Conservation (phyloP, 352 stramenopile genomes). For the Phytophthora niederhauseri region DNA sequence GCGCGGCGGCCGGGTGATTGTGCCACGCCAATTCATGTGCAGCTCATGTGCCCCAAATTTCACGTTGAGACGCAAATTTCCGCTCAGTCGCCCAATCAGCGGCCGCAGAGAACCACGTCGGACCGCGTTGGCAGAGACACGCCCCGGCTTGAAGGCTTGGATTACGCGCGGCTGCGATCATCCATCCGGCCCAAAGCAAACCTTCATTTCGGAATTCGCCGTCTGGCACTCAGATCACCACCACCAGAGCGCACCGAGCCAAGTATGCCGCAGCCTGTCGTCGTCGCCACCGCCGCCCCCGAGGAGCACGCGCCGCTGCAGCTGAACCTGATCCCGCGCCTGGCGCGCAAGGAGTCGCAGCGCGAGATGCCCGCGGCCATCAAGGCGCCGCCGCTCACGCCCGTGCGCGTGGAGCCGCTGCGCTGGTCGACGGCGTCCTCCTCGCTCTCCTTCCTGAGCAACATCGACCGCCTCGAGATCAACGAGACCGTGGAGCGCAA, state of each 20-base stretch:
- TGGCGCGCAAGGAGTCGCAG: constrained; percentile 31
- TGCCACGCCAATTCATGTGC: not conserved
- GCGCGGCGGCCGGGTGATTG: not conserved
- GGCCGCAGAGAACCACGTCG: constrained; percentile 10
- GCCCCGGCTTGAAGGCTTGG: constrained; percentile 1
- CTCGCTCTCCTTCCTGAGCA: constrained; percentile 53
- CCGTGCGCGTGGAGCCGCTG: constrained; percentile 47
- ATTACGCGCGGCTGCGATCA: constrained; percentile 25
- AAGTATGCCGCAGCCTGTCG: constrained; percentile 28
- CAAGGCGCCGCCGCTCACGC: constrained; percentile 44
- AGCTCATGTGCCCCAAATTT: not conserved
- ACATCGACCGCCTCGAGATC: constrained; percentile 63
- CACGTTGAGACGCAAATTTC: not conserved
- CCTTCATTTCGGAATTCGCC: constrained; percentile 24
- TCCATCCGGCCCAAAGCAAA: too few species aligned
- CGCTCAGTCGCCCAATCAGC: constrained; percentile 2
- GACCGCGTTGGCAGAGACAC: constrained; percentile 30
- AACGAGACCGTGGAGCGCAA: constrained; percentile 45
- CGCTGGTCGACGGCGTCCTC: constrained; percentile 37
- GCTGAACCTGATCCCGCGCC: constrained; percentile 38
- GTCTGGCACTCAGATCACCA: constrained; percentile 3
- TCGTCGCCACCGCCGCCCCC: not conserved
- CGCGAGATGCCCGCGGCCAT: constrained; percentile 27
- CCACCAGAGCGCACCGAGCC: constrained; percentile 1
- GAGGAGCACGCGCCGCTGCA: constrained; percentile 28